Base-by-base conservation (phyloP, 306 rosid genomes). In the Echinosophora koreensis region DNA sequence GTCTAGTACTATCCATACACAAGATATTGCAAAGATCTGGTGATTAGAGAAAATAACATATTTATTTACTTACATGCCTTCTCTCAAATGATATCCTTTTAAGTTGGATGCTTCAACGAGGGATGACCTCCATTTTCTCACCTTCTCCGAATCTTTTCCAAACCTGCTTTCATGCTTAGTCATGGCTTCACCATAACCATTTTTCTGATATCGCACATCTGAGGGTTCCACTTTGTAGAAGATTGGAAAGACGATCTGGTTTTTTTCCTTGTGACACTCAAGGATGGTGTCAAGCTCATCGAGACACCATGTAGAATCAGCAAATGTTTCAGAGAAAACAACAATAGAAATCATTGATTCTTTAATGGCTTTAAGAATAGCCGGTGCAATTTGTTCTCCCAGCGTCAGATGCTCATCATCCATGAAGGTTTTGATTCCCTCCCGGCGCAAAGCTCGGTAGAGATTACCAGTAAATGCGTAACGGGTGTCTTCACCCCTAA, bases 181-280 rank as follows among this genome's bases (percentile, higher is more conserved):
- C 68, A 62, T 37, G 27, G 68, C 68, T 14, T 14, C 1, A 3
- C 9, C 28, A 4, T 35, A 62, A 15, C 49, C 15, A 35, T 62
- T 62, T n/a, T 3, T 37, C 68, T 37, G 68, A 62, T 62, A 3
- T 5, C 68, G 12, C 8, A 62, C 49, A 37, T 62, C 68, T 15
- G 68, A 62, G 13, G 68, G 68, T 10, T 62, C 14, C 41, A 62
- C 46, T 35, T 50, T 35, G 28, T 62, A 35, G 28, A n/a, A 35
- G 17, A 35, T 62, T 8, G 28, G 68, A 15, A n/a, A 37, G 6
- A 62, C 49, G 0, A 35, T 9, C 68, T 62, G 47, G 30, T 8
- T 8, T 6, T 37, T 37, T 15, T 62, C 30, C 28, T 15, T 14
- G 28, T 35, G 11, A 62, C 68, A n/a, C 6, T 37, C 14, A 0